phyloP scores from a whole-genome alignment of 2,329 filamentous ascomycete genomes.

The Paecilomyces variotii region DNA sequence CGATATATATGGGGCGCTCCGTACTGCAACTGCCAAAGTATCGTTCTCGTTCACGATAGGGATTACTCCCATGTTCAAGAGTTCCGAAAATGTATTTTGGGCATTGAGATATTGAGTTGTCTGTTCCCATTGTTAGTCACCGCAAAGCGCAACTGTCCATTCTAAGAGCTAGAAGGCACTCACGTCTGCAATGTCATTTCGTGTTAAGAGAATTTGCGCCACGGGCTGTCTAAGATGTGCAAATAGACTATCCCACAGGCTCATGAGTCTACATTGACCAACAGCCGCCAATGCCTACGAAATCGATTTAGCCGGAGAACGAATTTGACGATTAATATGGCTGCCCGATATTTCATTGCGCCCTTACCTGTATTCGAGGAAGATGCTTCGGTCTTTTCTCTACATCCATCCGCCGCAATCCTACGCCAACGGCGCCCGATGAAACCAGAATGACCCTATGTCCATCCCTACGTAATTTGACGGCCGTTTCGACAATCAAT shows the following conservation, averaged over 20 bases:
- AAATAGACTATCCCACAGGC: constrained; percentile 91
- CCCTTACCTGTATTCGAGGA: constrained; percentile 66
- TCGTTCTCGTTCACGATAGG: constrained; percentile 99
- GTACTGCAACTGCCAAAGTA: constrained; percentile 75
- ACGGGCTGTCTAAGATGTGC: constrained; percentile 80
- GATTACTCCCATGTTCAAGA: constrained; percentile 90
- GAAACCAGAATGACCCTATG: constrained; percentile 94
- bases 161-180: constrained; percentile 17
- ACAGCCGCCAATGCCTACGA: constrained; percentile 79
- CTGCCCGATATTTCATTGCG: background rate
- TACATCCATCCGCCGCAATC: constrained; percentile 80
- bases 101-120: constrained; percentile 93
- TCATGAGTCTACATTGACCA: constrained; percentile 90
- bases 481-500: constrained; percentile 88
- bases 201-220: constrained; percentile 86
- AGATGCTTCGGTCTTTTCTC: constrained; percentile 83
- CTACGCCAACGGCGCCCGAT: constrained; percentile 92
- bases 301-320: constrained; percentile 4
- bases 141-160: background rate
- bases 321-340: background rate
- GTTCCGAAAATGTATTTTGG: constrained; percentile 84
- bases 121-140: constrained; percentile 33
- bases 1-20: background rate
- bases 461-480: constrained; percentile 78
- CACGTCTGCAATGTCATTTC: constrained; percentile 94